Percentiles rank a stretch among this genome's conserved stretches.
These are phyloP conservation scores for Cornus kousa DNA, from an alignment of 148 eudicot genomes.

Conservation along the genomic window DNA sequence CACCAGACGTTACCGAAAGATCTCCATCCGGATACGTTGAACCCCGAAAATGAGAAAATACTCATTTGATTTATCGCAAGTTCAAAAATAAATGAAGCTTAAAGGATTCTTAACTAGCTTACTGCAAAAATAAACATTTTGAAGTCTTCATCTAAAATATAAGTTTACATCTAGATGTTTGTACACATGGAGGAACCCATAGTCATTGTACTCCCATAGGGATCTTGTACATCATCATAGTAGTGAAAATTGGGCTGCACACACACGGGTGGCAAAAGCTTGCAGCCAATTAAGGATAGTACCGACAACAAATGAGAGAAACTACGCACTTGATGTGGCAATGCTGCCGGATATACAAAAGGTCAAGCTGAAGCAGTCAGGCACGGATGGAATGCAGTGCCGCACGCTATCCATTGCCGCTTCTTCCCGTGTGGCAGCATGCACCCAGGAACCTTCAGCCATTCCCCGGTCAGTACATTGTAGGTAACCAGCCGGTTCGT, in stretches of 20 bases:
- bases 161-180: background rate
- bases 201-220: background rate
- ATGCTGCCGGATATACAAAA: background rate
- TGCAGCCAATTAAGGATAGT: background rate
- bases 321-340: background rate
- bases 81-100: background rate
- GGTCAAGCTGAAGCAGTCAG: slow-evolving; percentile 57
- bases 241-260: background rate
- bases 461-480: slow-evolving; percentile 55
- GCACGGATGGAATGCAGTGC: slow-evolving; percentile 84
- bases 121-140: background rate
- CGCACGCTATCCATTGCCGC: slow-evolving; percentile 77
- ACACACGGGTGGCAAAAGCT: slow-evolving; percentile 9
- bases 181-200: background rate
- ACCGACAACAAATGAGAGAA: background rate
- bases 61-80: background rate
- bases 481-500: slow-evolving; percentile 82
- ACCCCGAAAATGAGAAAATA: background rate
- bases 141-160: background rate
- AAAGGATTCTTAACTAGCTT: background rate
- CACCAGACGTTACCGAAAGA: background rate
- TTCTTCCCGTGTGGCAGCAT: slow-evolving; percentile 60
- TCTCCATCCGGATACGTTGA: background rate
- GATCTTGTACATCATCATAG: background rate
- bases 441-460: slow-evolving; percentile 78